Evolutionary conservation across 202 grass and related monocot genomes (phyloP), one percentile per base, ranked within the genome.

Genomic region (Saccharum hybrid): DNA sequence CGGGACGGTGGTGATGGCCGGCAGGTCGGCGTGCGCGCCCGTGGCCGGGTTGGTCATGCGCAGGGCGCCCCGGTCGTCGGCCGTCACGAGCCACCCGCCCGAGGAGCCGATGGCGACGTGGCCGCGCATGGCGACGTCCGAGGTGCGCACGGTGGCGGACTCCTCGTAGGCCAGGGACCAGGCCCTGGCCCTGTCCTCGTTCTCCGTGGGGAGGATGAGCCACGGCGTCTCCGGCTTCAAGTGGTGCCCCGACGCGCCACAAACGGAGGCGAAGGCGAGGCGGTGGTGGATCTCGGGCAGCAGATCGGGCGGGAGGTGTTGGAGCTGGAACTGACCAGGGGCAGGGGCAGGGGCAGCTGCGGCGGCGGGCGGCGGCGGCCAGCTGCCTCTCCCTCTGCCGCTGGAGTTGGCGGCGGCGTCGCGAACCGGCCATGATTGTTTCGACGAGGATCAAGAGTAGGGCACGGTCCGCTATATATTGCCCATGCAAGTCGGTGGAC

Each of bases 71-170:
- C 7, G 11, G 3, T 0, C 6, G 80, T 82, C 59, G 4, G 80
- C 69, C 3, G 68, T 82, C 38, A 43, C 67, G 54, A 72, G 52
- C 79, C 79, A 82, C 22, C 79, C 68, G 16, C 5, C 23, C 6
- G 52, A 34, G 54, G 79, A 82, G 15, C 79, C 79, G 2, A 82
- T 30, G 16, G n/a, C 10, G 26, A 33, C 54, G 52, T 31, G 22
- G 38, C 23, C 10, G 23, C 37, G 66, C 78, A 81, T 18, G 5
- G 49, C 49, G 3, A 52, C n/a, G 0, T 3, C 30, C 30, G 30
- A 19, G 4, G 9, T 21, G 23, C 15, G 52, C 23, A 14, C 15
- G 3, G 1, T 2, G 15, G 9, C 22, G 37, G 8, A 12, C 0
- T 36, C 0, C n/a, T 1, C 1, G 10, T 45, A 54, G 52, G 73